Evolutionary conservation across 2,329 filamentous ascomycete genomes (phyloP), one percentile per base, ranked within the genome.

Genomic region (Chalaropsis thielavioides): DNA sequence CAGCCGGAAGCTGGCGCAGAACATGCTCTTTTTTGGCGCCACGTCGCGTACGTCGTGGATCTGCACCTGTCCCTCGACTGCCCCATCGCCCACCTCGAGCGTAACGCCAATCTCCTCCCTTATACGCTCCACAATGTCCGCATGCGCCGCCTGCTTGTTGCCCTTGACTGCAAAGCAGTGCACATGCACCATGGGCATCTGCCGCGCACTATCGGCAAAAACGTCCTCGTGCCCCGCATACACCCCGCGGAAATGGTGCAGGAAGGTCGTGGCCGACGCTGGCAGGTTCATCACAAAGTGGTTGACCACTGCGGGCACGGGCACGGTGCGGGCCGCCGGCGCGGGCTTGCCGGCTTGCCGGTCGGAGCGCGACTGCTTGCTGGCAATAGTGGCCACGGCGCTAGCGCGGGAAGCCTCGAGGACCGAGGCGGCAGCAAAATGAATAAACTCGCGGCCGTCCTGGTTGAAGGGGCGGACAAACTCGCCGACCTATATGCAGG

Each of bases 261-360:
- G 80, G 73, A 99, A 99, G 66, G 88, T 86, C 67, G 94, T 86
- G 0, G 94, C 92, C 0, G 85, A 88, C 1, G 92, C 94, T 0
- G 94, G 94, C 17, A 99, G 86, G 75, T 99, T 99, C 90, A 99
- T 96, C 69, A 97, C 88, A 74, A 92, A 99, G 77, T 97, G 94
- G n/a, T 85, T 82, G 73, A 97, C 89, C 44, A 86, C 86, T 1
- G 81, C 80, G 1, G 92, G 92, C 58, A 91, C 79, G 11, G 79
- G 76, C 35, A 84, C 72, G 68, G 71, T 75, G 68, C 70, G 70
- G 27, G 74, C 73, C 63, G 73, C 71, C 15, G 74, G 72, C 22
- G 72, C 71, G 17, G 74, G 72, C 62, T 69, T 68, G 38, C 67
- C 54, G 17, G 65, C 65, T 24, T 59, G 63, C 6, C 63, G 58